Evolutionary conservation across 192 early-diverging fungal species (phyloP), one percentile per base, ranked within the genome.

Genomic region (Gonapodya prolifera): DNA sequence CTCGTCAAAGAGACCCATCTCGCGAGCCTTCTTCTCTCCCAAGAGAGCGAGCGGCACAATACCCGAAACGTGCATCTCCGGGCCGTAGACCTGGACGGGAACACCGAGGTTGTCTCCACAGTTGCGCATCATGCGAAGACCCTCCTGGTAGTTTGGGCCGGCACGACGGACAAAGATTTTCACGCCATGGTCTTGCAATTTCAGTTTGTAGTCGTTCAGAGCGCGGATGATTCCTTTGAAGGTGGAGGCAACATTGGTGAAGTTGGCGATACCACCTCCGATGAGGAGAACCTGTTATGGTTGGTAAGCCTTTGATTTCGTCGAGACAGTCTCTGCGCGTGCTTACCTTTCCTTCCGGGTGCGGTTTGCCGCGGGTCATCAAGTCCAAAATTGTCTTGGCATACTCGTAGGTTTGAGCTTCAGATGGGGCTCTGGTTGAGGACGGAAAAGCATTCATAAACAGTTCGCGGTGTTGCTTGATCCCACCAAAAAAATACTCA

Each of bases 191-290:
- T 83, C 84, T 77, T 92, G 94, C 77, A 99, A 85, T 34, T 86
- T 84, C 85, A 93, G 91, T 85, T 94, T 92, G 90, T 91, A 99
- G 83, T 96, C 96, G 74, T 88, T 90, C 75, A 99, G 87, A 35
- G 97, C 96, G 69, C 92, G 92, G 79, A 97, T 94, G 82, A 99
- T 93, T 80, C 97, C 97, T 93, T 99, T 99, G 92, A 99, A 99
- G 17, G 97, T 99, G 35, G 96, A 90, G 8, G 95, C 94, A 61
- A 99, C 97, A 84, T 99, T 99, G 84, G 97, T 99, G 78, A 99
- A 99, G 91, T 99, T 99, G 84, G 97, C 97, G 80, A 99, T 99
- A 83, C 97, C 97, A 81, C 97, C 97, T 81, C 97, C 97, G 83
- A 99, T 96, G 84, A 99, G 95, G 71, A 99, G 87, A 79, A 98